Evolutionary conservation across 176 grass and related monocot genomes (phyloP).

Genomic region (Bromus sterilis): DNA sequence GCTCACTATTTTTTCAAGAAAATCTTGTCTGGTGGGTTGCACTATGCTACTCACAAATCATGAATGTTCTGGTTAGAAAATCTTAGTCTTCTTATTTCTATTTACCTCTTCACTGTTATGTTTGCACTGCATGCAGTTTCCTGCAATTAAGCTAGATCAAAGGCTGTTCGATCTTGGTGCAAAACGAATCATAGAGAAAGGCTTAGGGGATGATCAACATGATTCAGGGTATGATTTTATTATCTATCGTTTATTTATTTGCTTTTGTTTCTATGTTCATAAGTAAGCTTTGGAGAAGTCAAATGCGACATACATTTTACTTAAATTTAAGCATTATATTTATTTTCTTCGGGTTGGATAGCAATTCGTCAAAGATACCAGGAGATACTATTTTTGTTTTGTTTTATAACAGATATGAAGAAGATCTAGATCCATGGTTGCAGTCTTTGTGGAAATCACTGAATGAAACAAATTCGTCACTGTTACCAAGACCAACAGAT

Average conservation of each 20-base stretch:
- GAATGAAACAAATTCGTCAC: constrained; percentile 36
- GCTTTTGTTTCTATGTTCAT: neutral
- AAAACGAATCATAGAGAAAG: constrained; percentile 57
- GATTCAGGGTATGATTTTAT: constrained; percentile 58
- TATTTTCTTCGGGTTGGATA: neutral
- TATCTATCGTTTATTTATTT: neutral
- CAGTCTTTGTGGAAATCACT: constrained; percentile 59
- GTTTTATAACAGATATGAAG: constrained; percentile 62
- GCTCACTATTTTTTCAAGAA: neutral
- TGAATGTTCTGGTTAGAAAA: neutral
- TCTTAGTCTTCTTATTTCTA: neutral
- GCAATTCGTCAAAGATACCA: neutral
- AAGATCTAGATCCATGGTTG: constrained; percentile 75
- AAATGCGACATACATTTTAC: neutral
- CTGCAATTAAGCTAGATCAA: constrained; percentile 78
- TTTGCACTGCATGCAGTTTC: constrained; percentile 64
- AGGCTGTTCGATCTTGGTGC: constrained; percentile 76
- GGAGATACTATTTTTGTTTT: neutral
- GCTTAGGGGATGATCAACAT: constrained; percentile 82
- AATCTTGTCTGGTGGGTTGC: neutral
- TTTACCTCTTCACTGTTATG: neutral
- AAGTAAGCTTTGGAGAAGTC: neutral
- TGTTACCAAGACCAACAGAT: constrained; percentile 67
- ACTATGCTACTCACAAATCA: neutral
- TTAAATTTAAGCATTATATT: neutral